Percentiles rank a stretch among this genome's conserved stretches.
Evolutionary conservation across 2,329 filamentous ascomycete genomes (phyloP).

Genomic region (Microsporum ferrugineum): DNA sequence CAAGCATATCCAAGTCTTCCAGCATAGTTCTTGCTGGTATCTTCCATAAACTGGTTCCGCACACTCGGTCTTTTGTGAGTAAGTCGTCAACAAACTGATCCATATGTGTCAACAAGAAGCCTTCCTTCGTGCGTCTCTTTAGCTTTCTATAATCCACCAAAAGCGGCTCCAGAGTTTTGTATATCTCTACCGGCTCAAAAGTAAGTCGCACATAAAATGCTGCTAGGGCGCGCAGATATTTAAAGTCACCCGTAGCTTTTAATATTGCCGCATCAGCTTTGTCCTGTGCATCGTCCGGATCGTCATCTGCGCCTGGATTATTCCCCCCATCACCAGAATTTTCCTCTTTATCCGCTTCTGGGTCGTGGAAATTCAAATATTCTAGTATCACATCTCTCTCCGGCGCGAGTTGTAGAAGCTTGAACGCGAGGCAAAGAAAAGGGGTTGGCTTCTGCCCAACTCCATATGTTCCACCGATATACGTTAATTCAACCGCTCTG

Average conservation of each 20-base stretch:
- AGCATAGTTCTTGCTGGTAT: conserved; percentile 69
- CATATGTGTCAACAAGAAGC: conserved; percentile 65
- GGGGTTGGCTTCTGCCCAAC: conserved; percentile 72
- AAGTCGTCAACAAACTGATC: conserved; percentile 93
- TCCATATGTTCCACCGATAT: conserved; percentile 80
- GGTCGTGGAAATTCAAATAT: conserved; percentile 67
- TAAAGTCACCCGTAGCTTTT: conserved; percentile 40
- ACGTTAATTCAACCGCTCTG: conserved; percentile 72
- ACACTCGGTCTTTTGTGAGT: conserved; percentile 76
- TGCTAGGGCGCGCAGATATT: conserved; percentile 77
- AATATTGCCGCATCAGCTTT: conserved; percentile 21
- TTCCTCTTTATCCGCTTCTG: conserved; percentile 43
- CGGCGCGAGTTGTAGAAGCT: conserved; percentile 79
- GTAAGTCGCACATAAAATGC: conserved; percentile 90
- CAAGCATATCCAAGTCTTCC: conserved; percentile 80
- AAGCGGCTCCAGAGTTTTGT: conserved; percentile 66
- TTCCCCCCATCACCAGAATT: conserved; percentile 6
- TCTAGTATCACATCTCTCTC: conserved; percentile 65
- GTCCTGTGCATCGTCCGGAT: conserved; percentile 14
- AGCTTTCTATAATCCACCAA: conserved; percentile 75
- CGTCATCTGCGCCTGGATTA: not conserved
- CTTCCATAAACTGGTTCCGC: conserved; percentile 85
- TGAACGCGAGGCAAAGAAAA: conserved; percentile 89
- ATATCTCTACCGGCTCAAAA: conserved; percentile 69
- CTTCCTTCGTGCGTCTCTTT: conserved; percentile 60